phyloP scores from a whole-genome alignment of 2,329 filamentous ascomycete genomes.

The Talaromyces piceae region DNA sequence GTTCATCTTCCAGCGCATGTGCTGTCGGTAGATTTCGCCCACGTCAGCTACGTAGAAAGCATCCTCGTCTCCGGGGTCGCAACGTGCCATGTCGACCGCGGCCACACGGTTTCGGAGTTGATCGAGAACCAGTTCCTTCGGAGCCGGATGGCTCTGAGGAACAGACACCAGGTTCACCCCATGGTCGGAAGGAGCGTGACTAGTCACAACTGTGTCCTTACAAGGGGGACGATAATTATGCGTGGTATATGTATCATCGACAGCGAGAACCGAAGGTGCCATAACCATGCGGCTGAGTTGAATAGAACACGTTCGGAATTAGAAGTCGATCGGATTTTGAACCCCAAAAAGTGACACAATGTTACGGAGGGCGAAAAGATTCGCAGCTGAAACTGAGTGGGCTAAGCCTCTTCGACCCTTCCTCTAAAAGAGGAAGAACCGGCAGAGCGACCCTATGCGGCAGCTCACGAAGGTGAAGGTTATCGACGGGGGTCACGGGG shows the following conservation, averaged over 20 bases:
- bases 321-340: background rate
- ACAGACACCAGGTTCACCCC: constrained; percentile 37
- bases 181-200: constrained; percentile 36
- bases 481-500: constrained; percentile 26
- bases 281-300: constrained; percentile 50
- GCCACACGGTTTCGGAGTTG: constrained; percentile 80
- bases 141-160: constrained; percentile 38
- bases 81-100: constrained; percentile 76
- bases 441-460: constrained; percentile 98
- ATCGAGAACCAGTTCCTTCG: constrained; percentile 78
- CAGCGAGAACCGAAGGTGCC: constrained; percentile 61
- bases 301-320: constrained; percentile 15
- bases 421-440: constrained; percentile 99
- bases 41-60: constrained; percentile 98
- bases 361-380: constrained; percentile 94
- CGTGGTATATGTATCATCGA: constrained; percentile 38
- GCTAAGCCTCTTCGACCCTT: constrained; percentile 99
- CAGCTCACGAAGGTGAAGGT: constrained; percentile 71
- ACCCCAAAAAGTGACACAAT: constrained; percentile 25
- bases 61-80: constrained; percentile 89
- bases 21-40: constrained; percentile 97
- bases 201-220: constrained; percentile 25
- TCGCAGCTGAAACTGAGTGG: constrained; percentile 83
- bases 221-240: constrained; percentile 21
- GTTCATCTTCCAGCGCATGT: constrained; percentile 95